A percentile compares a stretch with the other conserved stretches of the same genome.
These are phyloP conservation scores for Venturia nashicola DNA, from an alignment of 2,329 filamentous ascomycete genomes.

Conservation along the genomic window DNA sequence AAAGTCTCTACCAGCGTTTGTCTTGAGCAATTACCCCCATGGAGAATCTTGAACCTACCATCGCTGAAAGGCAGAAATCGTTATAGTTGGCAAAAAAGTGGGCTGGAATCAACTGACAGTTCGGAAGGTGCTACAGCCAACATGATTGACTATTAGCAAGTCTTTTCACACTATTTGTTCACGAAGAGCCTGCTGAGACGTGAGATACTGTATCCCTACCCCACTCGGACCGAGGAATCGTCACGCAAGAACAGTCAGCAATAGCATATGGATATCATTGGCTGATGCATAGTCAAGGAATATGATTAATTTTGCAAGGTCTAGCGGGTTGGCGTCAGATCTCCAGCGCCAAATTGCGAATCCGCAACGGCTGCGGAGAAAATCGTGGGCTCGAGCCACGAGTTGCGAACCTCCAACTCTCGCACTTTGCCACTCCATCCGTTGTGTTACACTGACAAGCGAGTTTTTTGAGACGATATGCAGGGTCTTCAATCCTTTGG, in stretches of 20 bases:
- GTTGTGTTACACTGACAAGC: neutral
- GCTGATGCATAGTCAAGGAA: neutral
- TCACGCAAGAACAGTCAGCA: neutral
- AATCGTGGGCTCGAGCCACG: constrained; percentile 3
- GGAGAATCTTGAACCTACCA: neutral
- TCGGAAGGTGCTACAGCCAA: no score
- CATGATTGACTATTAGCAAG: neutral
- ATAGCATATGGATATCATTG: neutral
- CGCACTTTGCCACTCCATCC: neutral
- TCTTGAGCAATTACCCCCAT: neutral
- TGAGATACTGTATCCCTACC: no score
- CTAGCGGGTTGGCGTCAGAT: neutral
- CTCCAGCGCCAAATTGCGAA: constrained; percentile 3
- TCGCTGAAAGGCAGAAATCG: neutral
- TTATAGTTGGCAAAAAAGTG: neutral
- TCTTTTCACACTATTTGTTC: neutral
- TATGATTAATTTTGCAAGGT: neutral
- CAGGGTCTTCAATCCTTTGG: neutral
- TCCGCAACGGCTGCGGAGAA: constrained; percentile 3
- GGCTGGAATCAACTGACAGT: no score
- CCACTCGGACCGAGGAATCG: neutral
- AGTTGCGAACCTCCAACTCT: neutral
- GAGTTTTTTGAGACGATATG: neutral
- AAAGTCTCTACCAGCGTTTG: neutral
- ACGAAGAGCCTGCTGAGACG: neutral